phyloP scores from a whole-genome alignment of 2,329 filamentous ascomycete species.

The Cyclaneusma minus region DNA sequence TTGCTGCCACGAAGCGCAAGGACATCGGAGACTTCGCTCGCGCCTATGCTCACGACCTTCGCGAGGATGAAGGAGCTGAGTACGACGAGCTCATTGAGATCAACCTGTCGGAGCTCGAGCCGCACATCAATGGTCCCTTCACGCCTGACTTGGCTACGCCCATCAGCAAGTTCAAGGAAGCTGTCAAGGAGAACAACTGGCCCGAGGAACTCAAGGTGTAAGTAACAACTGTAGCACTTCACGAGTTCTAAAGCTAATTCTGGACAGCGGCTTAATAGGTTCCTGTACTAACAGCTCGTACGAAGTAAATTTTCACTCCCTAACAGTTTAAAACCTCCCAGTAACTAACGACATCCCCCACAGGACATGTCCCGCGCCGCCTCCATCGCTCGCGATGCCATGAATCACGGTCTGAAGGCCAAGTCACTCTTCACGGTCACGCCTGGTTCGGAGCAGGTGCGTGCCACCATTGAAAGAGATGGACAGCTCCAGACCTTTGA shows the following conservation, averaged over 20 bases:
- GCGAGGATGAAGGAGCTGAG: slow-evolving; percentile 76
- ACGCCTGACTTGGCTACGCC: slow-evolving; percentile 95
- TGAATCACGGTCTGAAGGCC: slow-evolving; percentile 84
- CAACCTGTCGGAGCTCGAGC: slow-evolving; percentile 87
- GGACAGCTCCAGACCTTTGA: slow-evolving; percentile 89
- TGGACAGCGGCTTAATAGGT: slow-evolving; percentile 85
- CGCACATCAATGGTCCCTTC: slow-evolving; percentile 97
- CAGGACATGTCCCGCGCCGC: slow-evolving; percentile 91
- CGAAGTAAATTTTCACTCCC: too few relatives aligned
- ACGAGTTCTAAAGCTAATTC: too few relatives aligned
- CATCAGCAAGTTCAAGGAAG: slow-evolving; percentile 93
- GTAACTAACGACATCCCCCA: slow-evolving; percentile 52
- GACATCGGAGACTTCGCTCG: slow-evolving; percentile 85
- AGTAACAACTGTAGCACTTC: too few relatives aligned
- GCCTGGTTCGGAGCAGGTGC: slow-evolving; percentile 92
- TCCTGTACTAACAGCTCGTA: slow-evolving; percentile 90
- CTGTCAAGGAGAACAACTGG: slow-evolving; percentile 90
- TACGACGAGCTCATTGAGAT: slow-evolving; percentile 96
- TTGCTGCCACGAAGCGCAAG: slow-evolving; percentile 76
- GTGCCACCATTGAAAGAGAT: slow-evolving; percentile 74
- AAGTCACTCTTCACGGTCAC: slow-evolving; percentile 91
- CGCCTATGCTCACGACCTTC: slow-evolving; percentile 70
- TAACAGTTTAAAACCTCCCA: too few relatives aligned
- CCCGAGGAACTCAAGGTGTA: slow-evolving; percentile 94
- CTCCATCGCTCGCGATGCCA: slow-evolving; percentile 79